Evolutionary conservation across 768 basidiomycete genomes (phyloP), one percentile per base, ranked within the genome.

Genomic region (Baorangia bicolor): DNA sequence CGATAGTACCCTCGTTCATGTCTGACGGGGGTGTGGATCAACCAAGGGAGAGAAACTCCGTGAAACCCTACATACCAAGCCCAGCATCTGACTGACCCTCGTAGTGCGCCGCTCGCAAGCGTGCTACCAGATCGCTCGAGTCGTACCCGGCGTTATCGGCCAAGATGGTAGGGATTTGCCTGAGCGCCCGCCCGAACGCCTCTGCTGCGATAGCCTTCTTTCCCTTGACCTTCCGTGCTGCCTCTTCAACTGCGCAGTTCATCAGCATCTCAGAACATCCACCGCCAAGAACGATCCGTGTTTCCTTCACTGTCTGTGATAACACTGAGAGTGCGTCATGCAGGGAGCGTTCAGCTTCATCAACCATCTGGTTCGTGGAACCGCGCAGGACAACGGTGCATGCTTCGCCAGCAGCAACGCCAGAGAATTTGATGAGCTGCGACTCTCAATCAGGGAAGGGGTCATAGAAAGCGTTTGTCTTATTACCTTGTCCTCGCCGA

Each of bases 251-350:
- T 1, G 92, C 90, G 63, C 90, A 92, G 64, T 86, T 87, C 97
- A 99, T 99, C 63, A 94, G 71, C 94, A 97, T 98, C 78, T 99
- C 97, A 2, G 94, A 87, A 73, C 97, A 99, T 30, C 97, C 97
- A 45, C 97, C 97, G 5, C 97, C 97, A 28, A 98, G 86, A 3
- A 93, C 90, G 3, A 92, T 83, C 37, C 97, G 83, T 2, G 96
- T 96, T 78, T 99, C 97, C 75, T 93, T 95, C 58, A 97, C 94
- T 0, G 96, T 98, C 68, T 99, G 97, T 16, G 95, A 96, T 16
- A 99, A 81, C 5, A 99, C 97, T 0, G 94, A 96, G 11, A 99
- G 87, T 4, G 97, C 97, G 62, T 99, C 97, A 68, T 98, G 97
- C 42, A 99, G 77, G 1, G 96, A 98, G 12, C 97, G 88, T 67